Percentiles rank a stretch among this genome's conserved stretches.
phyloP scores from a whole-genome alignment of 495 filamentous ascomycete genomes.

The Penicillium simplicissimum region DNA sequence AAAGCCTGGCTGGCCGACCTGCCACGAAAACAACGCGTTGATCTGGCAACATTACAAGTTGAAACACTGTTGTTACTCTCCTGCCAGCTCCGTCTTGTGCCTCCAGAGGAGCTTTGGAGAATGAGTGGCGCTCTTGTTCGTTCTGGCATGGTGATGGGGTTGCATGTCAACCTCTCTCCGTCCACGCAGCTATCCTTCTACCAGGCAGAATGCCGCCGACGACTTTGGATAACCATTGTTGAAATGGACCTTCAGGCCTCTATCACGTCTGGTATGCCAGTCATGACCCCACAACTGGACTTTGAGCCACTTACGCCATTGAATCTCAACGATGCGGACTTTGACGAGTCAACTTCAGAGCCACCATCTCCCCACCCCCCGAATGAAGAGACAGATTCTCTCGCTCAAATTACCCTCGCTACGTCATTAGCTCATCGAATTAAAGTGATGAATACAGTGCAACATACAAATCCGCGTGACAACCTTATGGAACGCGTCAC shows the following conservation, averaged over 20 bases:
- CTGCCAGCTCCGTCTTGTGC: slow-evolving; percentile 44
- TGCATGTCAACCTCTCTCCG: slow-evolving; percentile 54
- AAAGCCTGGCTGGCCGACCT: slow-evolving; percentile 37
- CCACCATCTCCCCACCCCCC: slow-evolving; percentile 34
- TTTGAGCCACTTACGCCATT: slow-evolving; percentile 24
- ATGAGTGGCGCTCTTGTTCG: slow-evolving; percentile 55
- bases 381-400: slow-evolving; percentile 26
- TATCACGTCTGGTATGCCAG: slow-evolving; percentile 40
- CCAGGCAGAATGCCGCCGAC: slow-evolving; percentile 38
- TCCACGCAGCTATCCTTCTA: slow-evolving; percentile 26
- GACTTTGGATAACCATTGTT: slow-evolving; percentile 47
- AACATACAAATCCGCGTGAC: slow-evolving; percentile 6
- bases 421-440: slow-evolving; percentile 22
- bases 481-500: slow-evolving; percentile 15
- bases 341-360: slow-evolving; percentile 35
- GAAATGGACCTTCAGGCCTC: slow-evolving; percentile 46
- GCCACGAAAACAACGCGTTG: slow-evolving; percentile 44
- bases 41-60: slow-evolving; percentile 25
- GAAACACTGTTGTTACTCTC: slow-evolving; percentile 42
- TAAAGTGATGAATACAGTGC: slow-evolving; percentile 16
- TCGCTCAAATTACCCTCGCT: slow-evolving; percentile 21
- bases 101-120: slow-evolving; percentile 53
- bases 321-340: slow-evolving; percentile 46
- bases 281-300: slow-evolving; percentile 33
- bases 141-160: slow-evolving; percentile 59